A percentile compares a stretch with the other conserved stretches of the same genome.
Evolutionary conservation across 2,329 filamentous ascomycete genomes (phyloP).

Genomic region (Dendrostoma leiphaemia): DNA sequence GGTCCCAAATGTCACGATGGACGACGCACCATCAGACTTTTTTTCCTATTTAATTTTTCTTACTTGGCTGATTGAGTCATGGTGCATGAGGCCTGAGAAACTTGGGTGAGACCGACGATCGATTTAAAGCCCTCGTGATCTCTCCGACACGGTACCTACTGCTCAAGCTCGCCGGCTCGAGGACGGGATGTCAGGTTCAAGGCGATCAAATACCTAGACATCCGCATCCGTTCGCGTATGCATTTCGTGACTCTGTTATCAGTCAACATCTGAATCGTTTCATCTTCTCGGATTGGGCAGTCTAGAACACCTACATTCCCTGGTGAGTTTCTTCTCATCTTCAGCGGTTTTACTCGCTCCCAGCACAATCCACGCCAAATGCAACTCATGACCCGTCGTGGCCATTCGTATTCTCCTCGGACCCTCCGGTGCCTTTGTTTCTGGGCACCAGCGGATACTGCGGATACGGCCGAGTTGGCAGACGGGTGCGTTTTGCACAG

Average conservation of each 20-base stretch:
- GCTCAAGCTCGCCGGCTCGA: neutral
- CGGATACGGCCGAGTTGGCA: neutral
- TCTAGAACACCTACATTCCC: neutral
- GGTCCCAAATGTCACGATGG: neutral
- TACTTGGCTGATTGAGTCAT: constrained; percentile 4
- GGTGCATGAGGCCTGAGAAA: neutral
- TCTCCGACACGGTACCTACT: neutral
- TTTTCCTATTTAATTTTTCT: too few relatives aligned
- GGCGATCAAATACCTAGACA: too few relatives aligned
- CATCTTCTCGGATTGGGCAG: neutral
- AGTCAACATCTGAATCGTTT: neutral
- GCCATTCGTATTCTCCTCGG: neutral
- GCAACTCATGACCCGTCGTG: neutral
- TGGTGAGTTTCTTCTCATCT: neutral
- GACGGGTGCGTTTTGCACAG: neutral
- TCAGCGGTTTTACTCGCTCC: neutral
- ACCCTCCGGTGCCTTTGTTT: neutral
- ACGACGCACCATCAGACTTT: neutral
- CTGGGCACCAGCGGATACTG: neutral
- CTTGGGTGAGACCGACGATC: neutral
- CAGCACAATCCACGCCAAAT: neutral
- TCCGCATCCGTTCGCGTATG: too few relatives aligned
- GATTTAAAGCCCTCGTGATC: neutral
- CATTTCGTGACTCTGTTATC: too few relatives aligned
- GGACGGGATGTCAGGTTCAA: neutral